phyloP scores from a whole-genome alignment of 106 monocot species.

The Iris macrosiphon region DNA sequence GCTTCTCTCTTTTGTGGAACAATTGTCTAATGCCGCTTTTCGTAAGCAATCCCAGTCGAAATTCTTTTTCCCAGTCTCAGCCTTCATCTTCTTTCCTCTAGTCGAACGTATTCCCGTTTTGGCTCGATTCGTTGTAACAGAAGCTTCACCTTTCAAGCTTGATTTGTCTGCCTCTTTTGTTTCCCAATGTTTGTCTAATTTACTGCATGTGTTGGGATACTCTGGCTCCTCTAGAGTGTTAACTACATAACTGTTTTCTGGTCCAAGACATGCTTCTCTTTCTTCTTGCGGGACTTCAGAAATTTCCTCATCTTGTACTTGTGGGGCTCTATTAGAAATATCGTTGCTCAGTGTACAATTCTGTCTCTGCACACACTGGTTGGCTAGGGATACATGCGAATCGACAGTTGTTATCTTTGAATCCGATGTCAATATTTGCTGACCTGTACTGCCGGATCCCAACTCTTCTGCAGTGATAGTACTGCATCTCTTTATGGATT shows the following conservation, averaged over 20 bases:
- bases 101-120: conserved; percentile 13
- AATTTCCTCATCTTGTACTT: conserved; percentile 1
- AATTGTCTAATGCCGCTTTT: conserved; percentile 12
- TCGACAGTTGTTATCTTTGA: neutral
- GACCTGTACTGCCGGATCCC: no score
- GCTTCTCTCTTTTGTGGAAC: conserved; percentile 36
- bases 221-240: neutral
- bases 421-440: no score
- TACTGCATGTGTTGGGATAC: no score
- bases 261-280: conserved; percentile 2
- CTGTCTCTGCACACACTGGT: conserved; percentile 4
- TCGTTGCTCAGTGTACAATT: conserved; percentile 1
- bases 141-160: conserved; percentile 12
- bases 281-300: conserved; percentile 6
- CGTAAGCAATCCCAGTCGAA: conserved; percentile 67
- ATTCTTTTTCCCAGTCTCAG: conserved; percentile 15
- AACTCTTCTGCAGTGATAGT: no score
- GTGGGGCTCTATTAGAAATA: neutral
- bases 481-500: no score
- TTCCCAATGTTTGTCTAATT: neutral
- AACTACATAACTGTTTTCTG: neutral
- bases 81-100: conserved; percentile 14
- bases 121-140: conserved; percentile 7
- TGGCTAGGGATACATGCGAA: conserved; percentile 4
- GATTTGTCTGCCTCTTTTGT: neutral